Percentiles rank a stretch among this genome's conserved stretches.
Conservation (phyloP, 768 basidiomycete genomes). For the Suillus tomentosus region DNA sequence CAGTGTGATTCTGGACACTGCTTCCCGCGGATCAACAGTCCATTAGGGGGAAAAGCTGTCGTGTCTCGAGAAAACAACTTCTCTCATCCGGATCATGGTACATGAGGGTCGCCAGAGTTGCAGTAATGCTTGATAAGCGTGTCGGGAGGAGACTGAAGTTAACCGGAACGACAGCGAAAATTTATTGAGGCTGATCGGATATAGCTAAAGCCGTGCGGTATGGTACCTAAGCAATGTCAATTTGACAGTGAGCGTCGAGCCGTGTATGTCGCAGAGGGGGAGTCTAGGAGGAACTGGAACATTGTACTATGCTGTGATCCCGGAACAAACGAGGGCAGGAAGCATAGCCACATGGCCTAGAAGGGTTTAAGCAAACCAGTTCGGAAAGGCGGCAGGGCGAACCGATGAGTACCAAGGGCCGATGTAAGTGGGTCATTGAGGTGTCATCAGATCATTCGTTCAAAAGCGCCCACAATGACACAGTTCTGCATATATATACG, state of each 20-base stretch:
- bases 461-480: constrained; percentile 15
- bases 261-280: constrained; percentile 23
- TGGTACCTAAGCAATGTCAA: background rate
- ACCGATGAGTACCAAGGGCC: constrained; percentile 16
- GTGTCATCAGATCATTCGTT: constrained; percentile 21
- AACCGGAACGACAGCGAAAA: constrained; percentile 5
- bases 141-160: background rate
- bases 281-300: constrained; percentile 11
- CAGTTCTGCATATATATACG: constrained; percentile 27
- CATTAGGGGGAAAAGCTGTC: background rate
- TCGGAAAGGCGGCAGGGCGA: constrained; percentile 14
- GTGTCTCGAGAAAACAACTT: background rate
- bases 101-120: background rate
- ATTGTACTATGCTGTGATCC: constrained; percentile 11
- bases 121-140: background rate
- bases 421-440: constrained; percentile 10
- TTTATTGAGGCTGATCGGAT: background rate
- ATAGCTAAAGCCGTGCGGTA: background rate
- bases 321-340: constrained; percentile 25
- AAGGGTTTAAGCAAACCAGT: constrained; percentile 18
- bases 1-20: background rate
- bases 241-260: constrained; percentile 21
- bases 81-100: constrained; percentile 1
- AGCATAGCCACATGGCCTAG: background rate
- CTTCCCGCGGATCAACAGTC: background rate